Conservation (phyloP, 148 eudicot genomes). For the Camellia lanceoleosa region DNA sequence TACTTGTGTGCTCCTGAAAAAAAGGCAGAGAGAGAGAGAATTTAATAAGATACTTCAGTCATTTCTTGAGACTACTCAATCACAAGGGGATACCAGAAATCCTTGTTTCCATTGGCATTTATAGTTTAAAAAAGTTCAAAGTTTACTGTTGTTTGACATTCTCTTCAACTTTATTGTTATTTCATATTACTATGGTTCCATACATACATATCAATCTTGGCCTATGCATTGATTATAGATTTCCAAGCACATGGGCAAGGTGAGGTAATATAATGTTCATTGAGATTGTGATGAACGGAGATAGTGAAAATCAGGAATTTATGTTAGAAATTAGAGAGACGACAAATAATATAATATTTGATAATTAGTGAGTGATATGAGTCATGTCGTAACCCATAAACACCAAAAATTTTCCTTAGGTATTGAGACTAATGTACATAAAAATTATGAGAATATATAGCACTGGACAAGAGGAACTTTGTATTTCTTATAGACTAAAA, state of each 20-base stretch:
- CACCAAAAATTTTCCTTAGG: too few species aligned
- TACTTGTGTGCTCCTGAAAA: neutral
- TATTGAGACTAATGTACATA: too few species aligned
- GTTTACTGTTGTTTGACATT: neutral
- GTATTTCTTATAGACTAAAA: too few species aligned
- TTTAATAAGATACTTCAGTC: neutral
- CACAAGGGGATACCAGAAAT: neutral
- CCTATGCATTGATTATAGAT: neutral
- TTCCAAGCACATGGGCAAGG: neutral
- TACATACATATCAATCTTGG: neutral
- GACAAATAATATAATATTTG: too few species aligned
- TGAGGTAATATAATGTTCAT: too few species aligned
- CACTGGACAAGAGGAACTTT: too few species aligned
- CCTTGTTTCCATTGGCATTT: neutral
- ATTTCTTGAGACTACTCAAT: constrained; percentile 4
- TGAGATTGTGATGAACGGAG: too few species aligned
- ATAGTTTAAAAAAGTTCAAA: neutral
- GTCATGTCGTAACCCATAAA: too few species aligned
- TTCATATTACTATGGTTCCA: neutral
- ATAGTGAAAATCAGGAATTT: too few species aligned
- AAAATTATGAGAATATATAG: too few species aligned
- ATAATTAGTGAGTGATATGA: too few species aligned
- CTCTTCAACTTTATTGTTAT: neutral
- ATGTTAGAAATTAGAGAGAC: too few species aligned
- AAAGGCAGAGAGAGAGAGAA: neutral